Evolutionary conservation across 805 yeast genomes (phyloP), one percentile per base, ranked within the genome.

Genomic region (Candida nemodendra): DNA sequence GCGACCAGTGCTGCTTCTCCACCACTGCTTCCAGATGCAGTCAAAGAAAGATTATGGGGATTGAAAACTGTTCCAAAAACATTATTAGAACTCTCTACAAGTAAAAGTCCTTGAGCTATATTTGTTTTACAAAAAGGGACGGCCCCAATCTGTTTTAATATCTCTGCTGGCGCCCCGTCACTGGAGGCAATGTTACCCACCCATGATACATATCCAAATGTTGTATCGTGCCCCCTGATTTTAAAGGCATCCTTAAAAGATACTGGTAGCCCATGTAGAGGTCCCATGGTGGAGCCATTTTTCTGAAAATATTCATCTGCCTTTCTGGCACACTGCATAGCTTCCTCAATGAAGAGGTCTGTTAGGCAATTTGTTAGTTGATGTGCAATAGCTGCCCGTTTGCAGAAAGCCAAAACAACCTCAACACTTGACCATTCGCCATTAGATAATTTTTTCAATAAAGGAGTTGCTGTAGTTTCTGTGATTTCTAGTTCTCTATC

Each of bases 181-280:
- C 55, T 54, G 4, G 45, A 39, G 4, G 65, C 49, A 15, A 76
- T 66, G 44, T 71, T 61, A 42, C 64, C 65, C 22, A 69, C 52
- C 32, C 50, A 42, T n/a, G 61, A 53, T 22, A 74, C 69, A 50
- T 69, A 74, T 6, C 78, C 76, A 18, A 70, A 70, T 34, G 73
- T 70, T 1, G 79, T 69, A 48, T 72, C 71, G 36, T 64, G 68
- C 31, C 79, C 81, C 27, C 56, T 63, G 38, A 69, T 66, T 32
- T 62, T 59, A 45, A 65, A 68, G 29, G 78, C 77, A 47, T 79
- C 84, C 53, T 78, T 79, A 39, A 79, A 57, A 1, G 83, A 75
- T 33, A 79, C 61, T 4, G 84, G 83, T 48, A 79, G 56, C 2
- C 84, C 84, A 30, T 81, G 82, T 36, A 78, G 64, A 1, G 81